phyloP scores from a whole-genome alignment of 768 basidiomycete genomes.

The Lactarius pseudohatsudake region DNA sequence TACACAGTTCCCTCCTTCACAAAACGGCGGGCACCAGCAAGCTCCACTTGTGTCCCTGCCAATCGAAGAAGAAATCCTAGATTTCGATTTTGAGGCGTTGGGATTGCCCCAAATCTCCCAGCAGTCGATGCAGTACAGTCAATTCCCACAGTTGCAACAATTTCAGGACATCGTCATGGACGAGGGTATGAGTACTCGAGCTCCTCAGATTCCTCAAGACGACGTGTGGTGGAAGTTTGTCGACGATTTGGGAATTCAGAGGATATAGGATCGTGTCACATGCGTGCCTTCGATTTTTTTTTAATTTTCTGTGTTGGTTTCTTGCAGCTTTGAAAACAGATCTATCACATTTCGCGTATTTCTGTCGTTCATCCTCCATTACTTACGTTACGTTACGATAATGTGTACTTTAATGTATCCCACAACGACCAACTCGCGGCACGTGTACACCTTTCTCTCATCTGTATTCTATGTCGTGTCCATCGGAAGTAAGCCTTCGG shows the following conservation, averaged over 20 bases:
- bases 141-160: conserved; percentile 20
- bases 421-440: not conserved
- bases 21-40: conserved; percentile 8
- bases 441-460: conserved; percentile 10
- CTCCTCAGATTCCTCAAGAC: conserved; percentile 33
- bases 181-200: conserved; percentile 21
- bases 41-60: not conserved
- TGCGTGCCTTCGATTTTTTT: no score
- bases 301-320: not conserved
- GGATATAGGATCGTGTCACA: conserved; percentile 3
- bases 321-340: not conserved
- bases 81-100: conserved; percentile 15
- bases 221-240: conserved; percentile 44
- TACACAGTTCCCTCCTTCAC: conserved; percentile 1
- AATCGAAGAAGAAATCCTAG: conserved; percentile 6
- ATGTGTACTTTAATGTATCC: not conserved
- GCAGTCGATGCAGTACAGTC: conserved; percentile 20
- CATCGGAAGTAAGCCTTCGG: conserved; percentile 56
- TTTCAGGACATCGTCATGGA: conserved; percentile 20
- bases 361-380: not conserved
- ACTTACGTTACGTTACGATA: not conserved
- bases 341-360: conserved; percentile 5
- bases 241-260: conserved; percentile 33
- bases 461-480: conserved; percentile 38
- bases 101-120: conserved; percentile 8